Evolutionary conservation across 345 rosid genomes (phyloP), one percentile per base, ranked within the genome.

Genomic region (Acer yangbiense): DNA sequence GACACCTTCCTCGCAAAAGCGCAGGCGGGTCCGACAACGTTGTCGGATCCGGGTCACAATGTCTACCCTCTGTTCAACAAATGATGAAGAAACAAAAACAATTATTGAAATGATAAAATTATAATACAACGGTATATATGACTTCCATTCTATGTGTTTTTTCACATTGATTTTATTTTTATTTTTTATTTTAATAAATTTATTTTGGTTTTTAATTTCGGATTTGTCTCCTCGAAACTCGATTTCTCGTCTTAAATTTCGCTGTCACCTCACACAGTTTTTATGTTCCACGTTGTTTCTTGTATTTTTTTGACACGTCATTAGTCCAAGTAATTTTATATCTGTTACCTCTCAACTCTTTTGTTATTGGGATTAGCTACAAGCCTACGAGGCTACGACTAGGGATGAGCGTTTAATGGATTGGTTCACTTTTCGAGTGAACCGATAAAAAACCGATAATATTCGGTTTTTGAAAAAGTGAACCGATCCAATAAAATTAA

Each of bases 231-330:
- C 63, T 63, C 65, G 66, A 50, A 35, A 61, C 39, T 35, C 9
- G 68, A 46, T 62, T 61, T n/a, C 67, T 55, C 27, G 52, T 65
- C 46, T n/a, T 17, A 75, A 39, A 39, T 68, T 68, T 68, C 73
- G 79, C 73, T 41, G 79, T 69, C 66, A 10, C 23, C 9, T 1
- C 11, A 46, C 50, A 46, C 50, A 3, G 14, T 16, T 44, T 63
- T 25, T 9, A 44, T 43, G 21, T 23, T 61, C 9, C 64, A 18
- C 64, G 20, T 41, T 13, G 76, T 14, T 14, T 10, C 9, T 43
- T 43, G 9, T 46, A 4, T 20, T 57, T 9, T 7, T 11, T 1
- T 58, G 66, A 61, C 76, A 65, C 52, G 71, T 75, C 77, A 52
- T 44, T 69, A 20, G 14, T 8, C 21, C 35, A 48, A 13, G 21